Conservation (phyloP, 352 stramenopile species). For the Elongisporangium undulatum region DNA sequence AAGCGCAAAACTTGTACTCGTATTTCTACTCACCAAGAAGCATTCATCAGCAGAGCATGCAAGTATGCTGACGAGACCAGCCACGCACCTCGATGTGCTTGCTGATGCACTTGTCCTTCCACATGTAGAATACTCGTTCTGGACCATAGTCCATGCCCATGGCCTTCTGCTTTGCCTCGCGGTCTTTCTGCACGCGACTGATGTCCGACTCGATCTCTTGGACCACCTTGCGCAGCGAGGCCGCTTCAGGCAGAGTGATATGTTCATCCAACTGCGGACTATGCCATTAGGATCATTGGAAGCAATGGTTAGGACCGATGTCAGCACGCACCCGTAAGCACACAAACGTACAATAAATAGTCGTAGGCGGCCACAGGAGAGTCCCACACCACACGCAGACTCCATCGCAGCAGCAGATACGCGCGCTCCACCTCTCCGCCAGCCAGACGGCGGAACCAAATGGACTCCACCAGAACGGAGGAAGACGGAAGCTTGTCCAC, state of each 20-base stretch:
- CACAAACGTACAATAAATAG: slow-evolving; percentile 68
- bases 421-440: slow-evolving; percentile 39
- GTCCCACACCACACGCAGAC: slow-evolving; percentile 55
- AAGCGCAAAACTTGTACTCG: slow-evolving; percentile 86
- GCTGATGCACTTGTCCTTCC: slow-evolving; percentile 77
- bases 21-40: slow-evolving; percentile 55
- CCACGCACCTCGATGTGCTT: slow-evolving; percentile 66
- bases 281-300: too few species aligned
- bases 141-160: slow-evolving; percentile 60
- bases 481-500: slow-evolving; percentile 32
- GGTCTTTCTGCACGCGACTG: slow-evolving; percentile 42
- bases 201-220: slow-evolving; percentile 67
- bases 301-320: too few species aligned
- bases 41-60: slow-evolving; percentile 2
- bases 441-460: slow-evolving; percentile 61
- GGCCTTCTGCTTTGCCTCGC: slow-evolving; percentile 31
- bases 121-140: slow-evolving; percentile 59
- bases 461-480: slow-evolving; percentile 16
- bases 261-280: slow-evolving; percentile 60
- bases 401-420: slow-evolving; percentile 47
- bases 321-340: too few species aligned
- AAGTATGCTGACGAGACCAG: not conserved
- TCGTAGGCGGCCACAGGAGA: slow-evolving; percentile 58
- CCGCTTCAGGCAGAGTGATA: slow-evolving; percentile 48
- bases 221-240: slow-evolving; percentile 62